A percentile compares a stretch with the other conserved stretches of the same genome.
Conservation (phyloP, 2,329 filamentous ascomycete genomes). For the Saccharata proteae region DNA sequence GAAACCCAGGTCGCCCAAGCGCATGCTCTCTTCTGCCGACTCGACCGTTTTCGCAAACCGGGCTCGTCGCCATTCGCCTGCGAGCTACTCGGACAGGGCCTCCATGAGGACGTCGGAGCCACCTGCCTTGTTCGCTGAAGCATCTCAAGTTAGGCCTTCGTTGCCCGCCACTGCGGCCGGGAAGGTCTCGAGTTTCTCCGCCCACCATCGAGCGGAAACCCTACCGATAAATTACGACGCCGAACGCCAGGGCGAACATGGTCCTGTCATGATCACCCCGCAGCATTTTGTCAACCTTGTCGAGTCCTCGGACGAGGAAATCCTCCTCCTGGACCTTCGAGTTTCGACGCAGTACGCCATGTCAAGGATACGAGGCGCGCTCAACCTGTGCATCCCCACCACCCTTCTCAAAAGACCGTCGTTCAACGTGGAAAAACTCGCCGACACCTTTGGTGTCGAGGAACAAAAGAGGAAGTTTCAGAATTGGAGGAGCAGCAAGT, state of each 20-base stretch:
- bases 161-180: conserved; percentile 8
- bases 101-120: conserved; percentile 21
- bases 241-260: conserved; percentile 16
- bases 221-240: conserved; percentile 23
- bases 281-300: conserved; percentile 38
- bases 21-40: conserved; percentile 35
- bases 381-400: conserved; percentile 92
- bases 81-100: conserved; percentile 24
- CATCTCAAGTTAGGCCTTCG: conserved; percentile 6
- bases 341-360: conserved; percentile 72
- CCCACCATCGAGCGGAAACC: conserved; percentile 34
- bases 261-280: conserved; percentile 32
- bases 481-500: conserved; percentile 59
- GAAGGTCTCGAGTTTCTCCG: conserved; percentile 10
- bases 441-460: conserved; percentile 70
- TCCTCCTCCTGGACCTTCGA: conserved; percentile 73
- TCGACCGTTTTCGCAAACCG: conserved; percentile 29
- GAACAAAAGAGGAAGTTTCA: conserved; percentile 61
- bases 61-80: conserved; percentile 35
- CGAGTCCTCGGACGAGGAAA: conserved; percentile 33
- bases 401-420: conserved; percentile 83
- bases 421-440: conserved; percentile 77
- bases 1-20: conserved; percentile 34
- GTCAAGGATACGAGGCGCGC: conserved; percentile 63
- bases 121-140: neutral